Evolutionary conservation across 495 filamentous ascomycete species (phyloP).

Genomic region (Astrocystis sublimbata): DNA sequence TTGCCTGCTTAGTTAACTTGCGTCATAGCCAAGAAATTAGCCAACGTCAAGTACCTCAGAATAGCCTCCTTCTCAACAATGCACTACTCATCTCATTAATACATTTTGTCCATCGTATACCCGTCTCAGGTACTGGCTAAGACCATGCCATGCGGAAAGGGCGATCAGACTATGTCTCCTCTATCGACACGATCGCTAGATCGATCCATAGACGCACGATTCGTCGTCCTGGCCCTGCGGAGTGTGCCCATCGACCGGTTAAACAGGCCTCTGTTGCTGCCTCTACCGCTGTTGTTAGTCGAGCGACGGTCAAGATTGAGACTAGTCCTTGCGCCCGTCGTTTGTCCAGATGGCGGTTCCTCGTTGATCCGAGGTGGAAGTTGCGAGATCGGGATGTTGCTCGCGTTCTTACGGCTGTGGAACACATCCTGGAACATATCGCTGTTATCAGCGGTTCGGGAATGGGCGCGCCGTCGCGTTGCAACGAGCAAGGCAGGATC

Average conservation of each 20-base stretch:
- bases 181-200: constrained; percentile 7
- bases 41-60: not conserved
- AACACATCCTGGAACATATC: constrained; percentile 37
- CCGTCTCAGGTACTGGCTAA: not conserved
- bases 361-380: constrained; percentile 30
- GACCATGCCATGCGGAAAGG: constrained; percentile 31
- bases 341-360: constrained; percentile 18
- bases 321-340: constrained; percentile 12
- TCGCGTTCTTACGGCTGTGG: constrained; percentile 19
- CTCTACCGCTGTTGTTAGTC: constrained; percentile 20
- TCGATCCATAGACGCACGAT: constrained; percentile 8
- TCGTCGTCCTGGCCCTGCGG: not conserved
- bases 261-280: constrained; percentile 18
- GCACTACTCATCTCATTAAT: not conserved
- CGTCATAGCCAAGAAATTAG: no score
- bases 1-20: no score
- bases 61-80: not conserved
- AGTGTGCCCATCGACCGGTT: constrained; percentile 17
- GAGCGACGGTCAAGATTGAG: constrained; percentile 21
- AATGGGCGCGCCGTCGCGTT: constrained; percentile 31
- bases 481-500: constrained; percentile 29
- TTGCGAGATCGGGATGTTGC: constrained; percentile 21
- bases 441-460: constrained; percentile 20
- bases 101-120: not conserved
- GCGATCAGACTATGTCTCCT: no score